Base-by-base conservation (phyloP, 2,329 filamentous ascomycete genomes). In the Cladosporium halotolerans region DNA sequence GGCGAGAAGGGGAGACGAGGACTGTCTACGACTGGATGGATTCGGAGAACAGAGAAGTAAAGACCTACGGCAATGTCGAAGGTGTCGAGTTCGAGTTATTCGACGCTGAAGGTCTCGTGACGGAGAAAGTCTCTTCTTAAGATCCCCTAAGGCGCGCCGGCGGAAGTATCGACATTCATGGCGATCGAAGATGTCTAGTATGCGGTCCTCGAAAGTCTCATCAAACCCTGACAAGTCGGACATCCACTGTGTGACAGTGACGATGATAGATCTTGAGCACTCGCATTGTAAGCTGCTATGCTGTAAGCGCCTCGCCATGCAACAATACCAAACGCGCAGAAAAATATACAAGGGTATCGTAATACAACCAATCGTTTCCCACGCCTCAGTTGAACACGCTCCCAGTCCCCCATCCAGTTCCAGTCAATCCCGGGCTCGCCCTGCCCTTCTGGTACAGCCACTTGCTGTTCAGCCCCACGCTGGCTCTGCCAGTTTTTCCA, bases 361-460 rank as follows among this genome's bases (percentile, higher is more conserved):
- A 7, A 31, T 31, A 39, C 45, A 38, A 14, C 36, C 36, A 34
- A 23, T 5, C 9, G 14, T 23, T 16, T 42, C 4, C 28, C 23
- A 9, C 16, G 9, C 16, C 16, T 42, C 31, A 51, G 40, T 51
- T 51, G 49, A 58, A 60, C 33, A 57, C 55, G 48, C 56, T 56
- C 28, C 50, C 54, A 7, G 53, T 57, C 3, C 57, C 53, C 54
- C 55, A 60, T 10, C 58, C 41, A 5, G 52, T 47, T 8, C 52
- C 45, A 2, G 50, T 58, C 16, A 56, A 53, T 68, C 48, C 77
- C 75, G 60, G 79, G 73, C 67, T 83, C 68, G 67, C 83, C 75
- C 63, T 66, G 14, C 87, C 86, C 72, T 84, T 88, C 70, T 96
- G 89, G 66, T 96, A 97, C 56, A 96, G 71, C 92, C 92, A 97